Conservation (phyloP, 768 basidiomycete species). For the Lactarius hatsudake region DNA sequence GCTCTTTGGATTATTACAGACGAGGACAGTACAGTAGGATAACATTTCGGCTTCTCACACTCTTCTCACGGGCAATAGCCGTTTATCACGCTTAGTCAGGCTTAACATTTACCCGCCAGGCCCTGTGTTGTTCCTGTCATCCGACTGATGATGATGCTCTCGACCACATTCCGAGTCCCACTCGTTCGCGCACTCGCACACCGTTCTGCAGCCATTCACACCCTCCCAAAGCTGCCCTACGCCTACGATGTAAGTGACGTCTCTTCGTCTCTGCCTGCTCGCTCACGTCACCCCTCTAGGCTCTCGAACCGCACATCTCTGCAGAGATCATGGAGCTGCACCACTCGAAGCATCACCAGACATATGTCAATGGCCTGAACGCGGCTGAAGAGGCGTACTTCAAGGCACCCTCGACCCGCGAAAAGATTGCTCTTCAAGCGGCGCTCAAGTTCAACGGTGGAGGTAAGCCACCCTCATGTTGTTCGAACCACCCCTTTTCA, state of each 20-base stretch:
- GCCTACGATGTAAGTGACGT: conserved; percentile 59
- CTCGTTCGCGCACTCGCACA: conserved; percentile 47
- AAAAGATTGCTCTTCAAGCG: conserved; percentile 79
- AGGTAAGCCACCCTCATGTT: conserved; percentile 40
- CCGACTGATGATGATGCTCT: too few relatives aligned
- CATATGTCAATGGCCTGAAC: conserved; percentile 94
- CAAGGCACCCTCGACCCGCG: conserved; percentile 61
- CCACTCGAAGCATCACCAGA: conserved; percentile 87
- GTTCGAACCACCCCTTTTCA: background rate
- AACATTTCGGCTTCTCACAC: too few relatives aligned
- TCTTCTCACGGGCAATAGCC: too few relatives aligned
- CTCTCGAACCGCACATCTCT: conserved; percentile 90
- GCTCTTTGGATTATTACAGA: too few relatives aligned
- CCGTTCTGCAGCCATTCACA: conserved; percentile 51
- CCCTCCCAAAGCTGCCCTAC: conserved; percentile 78
- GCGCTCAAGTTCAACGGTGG: conserved; percentile 99
- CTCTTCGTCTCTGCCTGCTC: conserved; percentile 21
- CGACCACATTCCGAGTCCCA: conserved; percentile 41
- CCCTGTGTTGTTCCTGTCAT: too few relatives aligned
- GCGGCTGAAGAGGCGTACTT: conserved; percentile 84
- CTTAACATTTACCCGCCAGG: too few relatives aligned
- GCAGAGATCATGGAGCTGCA: conserved; percentile 93
- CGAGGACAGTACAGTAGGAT: too few relatives aligned
- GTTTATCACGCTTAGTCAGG: too few relatives aligned
- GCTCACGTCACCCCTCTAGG: conserved; percentile 39